Evolutionary conservation across 371 early-diverging fungal species (phyloP), one percentile per base, ranked within the genome.

Genomic region (Apophysomyces sp.): DNA sequence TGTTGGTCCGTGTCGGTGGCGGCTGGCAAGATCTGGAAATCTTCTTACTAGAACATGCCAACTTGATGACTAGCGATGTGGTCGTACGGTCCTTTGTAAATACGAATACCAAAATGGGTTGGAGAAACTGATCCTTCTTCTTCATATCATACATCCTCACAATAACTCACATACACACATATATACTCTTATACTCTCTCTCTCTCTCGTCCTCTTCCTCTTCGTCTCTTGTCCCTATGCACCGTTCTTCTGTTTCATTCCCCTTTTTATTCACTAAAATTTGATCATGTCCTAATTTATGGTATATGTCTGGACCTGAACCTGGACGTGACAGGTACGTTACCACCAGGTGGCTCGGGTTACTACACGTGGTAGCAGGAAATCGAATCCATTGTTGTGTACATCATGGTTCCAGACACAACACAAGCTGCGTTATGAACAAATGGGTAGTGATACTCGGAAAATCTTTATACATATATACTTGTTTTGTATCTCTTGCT

Each of bases 1-100:
- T 86, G 9, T 59, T 86, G 55, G 83, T 86, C n/a, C 84, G 87
- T 31, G 86, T 86, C 2, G 87, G 88, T 30, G 86, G 87, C n/a
- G 87, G 88, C 18, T 88, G 86, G 86, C 85, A 86, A 58, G 86
- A 86, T 62, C 67, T 88, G 34, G 86, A 88, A 39, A 76, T 83
- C 63, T 88, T 86, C 62, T 72, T 88, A 61, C 62, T 85, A 16
- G 80, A 82, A 49, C 78, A 81, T 34, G 70, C 74, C 54, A 64
- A 62, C 41, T 58, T 74, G 26, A 81, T 78, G 63, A 71, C 76
- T 21, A 77, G 74, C 8, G 72, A 68, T 51, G 68, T 66, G 21
- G 71, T 70, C 13, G 54, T 66, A 31, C 61, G 70, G 3, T 58
- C 62, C 30, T 72, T 54, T 55, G 55, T 52, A 56, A 4, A 44